A percentile compares a stretch with the other conserved stretches of the same genome.
Evolutionary conservation across 495 filamentous ascomycete genomes (phyloP).

Genomic region (Aspergillus campestris): DNA sequence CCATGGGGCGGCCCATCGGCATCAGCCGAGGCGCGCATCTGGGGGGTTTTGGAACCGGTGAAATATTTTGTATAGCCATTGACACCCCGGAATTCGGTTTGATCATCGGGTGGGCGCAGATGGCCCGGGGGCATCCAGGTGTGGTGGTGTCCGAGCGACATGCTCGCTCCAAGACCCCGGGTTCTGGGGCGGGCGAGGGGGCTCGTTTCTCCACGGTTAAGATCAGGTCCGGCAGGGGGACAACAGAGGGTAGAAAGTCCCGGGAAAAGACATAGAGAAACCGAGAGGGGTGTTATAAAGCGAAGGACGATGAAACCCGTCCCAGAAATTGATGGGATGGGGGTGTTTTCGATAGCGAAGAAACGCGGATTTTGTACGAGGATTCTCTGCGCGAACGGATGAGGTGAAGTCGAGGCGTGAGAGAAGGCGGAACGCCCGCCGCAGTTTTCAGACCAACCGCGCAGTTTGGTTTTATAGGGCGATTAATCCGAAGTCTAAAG

Average conservation of each 20-base stretch:
- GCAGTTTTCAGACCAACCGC: conserved; percentile 28
- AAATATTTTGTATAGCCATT: conserved; percentile 40
- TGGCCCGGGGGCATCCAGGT: conserved; percentile 41
- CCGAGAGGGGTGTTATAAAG: conserved; percentile 9
- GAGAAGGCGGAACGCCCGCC: conserved; percentile 24
- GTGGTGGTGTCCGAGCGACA: conserved; percentile 44
- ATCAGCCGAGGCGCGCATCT: conserved; percentile 41
- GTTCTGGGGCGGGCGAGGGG: conserved; percentile 39
- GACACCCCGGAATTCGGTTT: conserved; percentile 36
- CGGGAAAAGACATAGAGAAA: conserved; percentile 32
- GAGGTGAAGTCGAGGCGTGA: conserved; percentile 28
- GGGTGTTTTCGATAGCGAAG: conserved; percentile 33
- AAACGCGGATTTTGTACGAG: conserved; percentile 28
- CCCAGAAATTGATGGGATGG: conserved; percentile 29
- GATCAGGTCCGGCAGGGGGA: conserved; percentile 28
- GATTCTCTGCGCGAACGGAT: conserved; percentile 34
- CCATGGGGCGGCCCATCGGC: conserved; percentile 35
- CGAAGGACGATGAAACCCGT: conserved; percentile 21
- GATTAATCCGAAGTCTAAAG: no score
- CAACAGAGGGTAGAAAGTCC: conserved; percentile 14
- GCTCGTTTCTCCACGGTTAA: conserved; percentile 40
- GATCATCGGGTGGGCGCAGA: conserved; percentile 39
- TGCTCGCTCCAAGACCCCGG: conserved; percentile 43
- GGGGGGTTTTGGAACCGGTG: conserved; percentile 41
- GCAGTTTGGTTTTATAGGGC: conserved; percentile 11